Conservation (phyloP, 306 rosid species). For the Lathyrus tuberosus region DNA sequence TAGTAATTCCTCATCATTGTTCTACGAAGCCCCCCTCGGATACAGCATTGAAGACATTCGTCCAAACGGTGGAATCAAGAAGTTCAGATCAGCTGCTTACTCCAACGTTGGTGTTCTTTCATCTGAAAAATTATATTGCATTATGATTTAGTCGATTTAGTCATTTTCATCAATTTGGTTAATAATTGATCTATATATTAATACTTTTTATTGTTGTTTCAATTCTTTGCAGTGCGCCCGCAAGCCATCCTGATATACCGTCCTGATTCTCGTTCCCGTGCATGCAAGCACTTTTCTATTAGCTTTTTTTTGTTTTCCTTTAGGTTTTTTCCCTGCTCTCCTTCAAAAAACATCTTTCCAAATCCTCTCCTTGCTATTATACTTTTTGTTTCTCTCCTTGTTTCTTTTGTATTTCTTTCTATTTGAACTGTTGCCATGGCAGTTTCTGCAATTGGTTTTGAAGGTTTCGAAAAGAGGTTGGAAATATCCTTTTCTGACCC, state of each 20-base stretch:
- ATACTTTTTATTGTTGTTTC: neutral
- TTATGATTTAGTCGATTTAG: neutral
- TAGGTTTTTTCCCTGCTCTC: slow-evolving; percentile 46
- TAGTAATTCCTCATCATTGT: slow-evolving; percentile 52
- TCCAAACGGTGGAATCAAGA: slow-evolving; percentile 85
- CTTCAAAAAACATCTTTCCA: slow-evolving; percentile 54
- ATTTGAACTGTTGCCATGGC: slow-evolving; percentile 43
- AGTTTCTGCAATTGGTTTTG: slow-evolving; percentile 71
- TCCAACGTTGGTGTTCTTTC: slow-evolving; percentile 61
- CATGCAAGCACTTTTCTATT: slow-evolving; percentile 31
- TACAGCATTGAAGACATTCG: slow-evolving; percentile 89
- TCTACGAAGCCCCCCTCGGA: slow-evolving; percentile 88
- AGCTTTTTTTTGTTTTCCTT: slow-evolving; percentile 20
- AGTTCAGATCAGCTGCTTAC: slow-evolving; percentile 91
- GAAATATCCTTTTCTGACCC: slow-evolving; percentile 59
- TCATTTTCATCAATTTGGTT: neutral
- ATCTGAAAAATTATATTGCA: neutral
- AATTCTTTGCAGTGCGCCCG: slow-evolving; percentile 76
- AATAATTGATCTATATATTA: neutral
- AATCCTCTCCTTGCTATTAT: slow-evolving; percentile 46
- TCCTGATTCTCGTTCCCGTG: slow-evolving; percentile 3
- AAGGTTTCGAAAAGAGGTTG: slow-evolving; percentile 74
- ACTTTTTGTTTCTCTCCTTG: slow-evolving; percentile 27
- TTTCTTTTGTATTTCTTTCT: neutral
- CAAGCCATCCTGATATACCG: slow-evolving; percentile 75